Base-by-base conservation (phyloP, 202 grass and related monocot genomes). In the Alloteropsis angusta region DNA sequence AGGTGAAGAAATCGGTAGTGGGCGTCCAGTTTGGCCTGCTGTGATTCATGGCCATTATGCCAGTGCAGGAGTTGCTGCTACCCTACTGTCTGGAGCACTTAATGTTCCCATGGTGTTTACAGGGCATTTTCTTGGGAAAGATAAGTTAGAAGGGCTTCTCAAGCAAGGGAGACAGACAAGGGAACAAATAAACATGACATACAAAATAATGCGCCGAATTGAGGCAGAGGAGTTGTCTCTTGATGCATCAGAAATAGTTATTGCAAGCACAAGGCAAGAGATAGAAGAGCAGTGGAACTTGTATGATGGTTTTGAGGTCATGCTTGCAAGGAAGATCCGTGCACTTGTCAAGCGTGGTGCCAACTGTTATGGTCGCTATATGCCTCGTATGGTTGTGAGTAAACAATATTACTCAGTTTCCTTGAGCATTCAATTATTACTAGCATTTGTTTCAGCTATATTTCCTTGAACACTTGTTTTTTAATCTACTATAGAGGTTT, bases 341-440 rank as follows among this genome's bases (percentile, higher is more conserved):
- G 92, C 89, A 0, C 80, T 86, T 74, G 91, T 98, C 59, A 98
- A 92, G 57, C 87, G 91, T 61, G 87, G 89, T 54, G 92, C 93
- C 52, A 92, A 93, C 41, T 92, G 89, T 85, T 96, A 80, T 86
- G 96, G 96, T 32, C 90, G 96, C 47, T 89, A 82, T 69, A 99
- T 99, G 96, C 96, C 96, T 86, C 90, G 96, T 79, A 99, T 96
- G 92, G 90, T 89, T 85, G 96, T 99, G 72, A 99, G 92, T 96
- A 84, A 59, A 72, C 45, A 84, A 59, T 54, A 54, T 65, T 49
- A 41, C 32, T 56, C 48, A 52, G 57, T 76, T 84, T 52, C 36
- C 9, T 41, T 82, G 23, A 53, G 43, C 21, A 36, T 77, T 85
- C 7, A 84, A 54, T 75, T 80, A 59, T 36, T 19, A 59, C 18